phyloP scores from a whole-genome alignment of 345 rosid genomes.

The Corymbia maculata region DNA sequence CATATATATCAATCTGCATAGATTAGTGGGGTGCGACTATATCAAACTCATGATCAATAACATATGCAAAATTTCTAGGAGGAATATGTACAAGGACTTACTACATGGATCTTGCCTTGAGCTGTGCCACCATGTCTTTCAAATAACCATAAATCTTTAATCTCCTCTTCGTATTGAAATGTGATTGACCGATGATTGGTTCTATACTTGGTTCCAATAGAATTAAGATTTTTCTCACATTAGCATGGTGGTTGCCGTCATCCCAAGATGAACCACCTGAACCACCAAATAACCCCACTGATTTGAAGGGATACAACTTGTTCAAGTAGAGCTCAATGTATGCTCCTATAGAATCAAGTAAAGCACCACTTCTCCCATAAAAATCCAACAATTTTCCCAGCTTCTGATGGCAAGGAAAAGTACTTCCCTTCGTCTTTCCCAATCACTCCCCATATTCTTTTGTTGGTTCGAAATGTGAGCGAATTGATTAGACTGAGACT shows the following conservation, averaged over 20 bases:
- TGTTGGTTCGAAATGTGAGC: too few species aligned
- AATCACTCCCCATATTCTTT: too few species aligned
- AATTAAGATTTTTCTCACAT: background rate
- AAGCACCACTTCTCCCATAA: too few species aligned
- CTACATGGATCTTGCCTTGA: background rate
- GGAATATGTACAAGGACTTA: background rate
- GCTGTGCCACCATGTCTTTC: background rate
- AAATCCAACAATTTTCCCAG: too few species aligned
- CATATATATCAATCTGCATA: background rate
- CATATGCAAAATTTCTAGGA: background rate
- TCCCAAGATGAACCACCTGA: background rate
- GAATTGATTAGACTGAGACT: too few species aligned
- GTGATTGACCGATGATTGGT: background rate
- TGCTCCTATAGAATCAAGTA: too few species aligned
- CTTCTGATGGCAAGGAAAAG: too few species aligned
- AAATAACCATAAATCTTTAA: background rate
- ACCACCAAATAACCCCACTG: background rate
- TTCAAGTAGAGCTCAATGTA: too few species aligned
- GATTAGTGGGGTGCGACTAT: background rate
- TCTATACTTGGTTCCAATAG: background rate
- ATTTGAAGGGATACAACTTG: background rate
- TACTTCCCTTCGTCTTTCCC: too few species aligned
- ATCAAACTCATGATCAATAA: background rate
- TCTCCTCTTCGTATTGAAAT: background rate
- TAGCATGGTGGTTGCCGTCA: background rate